Base-by-base conservation (phyloP, 768 basidiomycete genomes). In the Suillus placidus region DNA sequence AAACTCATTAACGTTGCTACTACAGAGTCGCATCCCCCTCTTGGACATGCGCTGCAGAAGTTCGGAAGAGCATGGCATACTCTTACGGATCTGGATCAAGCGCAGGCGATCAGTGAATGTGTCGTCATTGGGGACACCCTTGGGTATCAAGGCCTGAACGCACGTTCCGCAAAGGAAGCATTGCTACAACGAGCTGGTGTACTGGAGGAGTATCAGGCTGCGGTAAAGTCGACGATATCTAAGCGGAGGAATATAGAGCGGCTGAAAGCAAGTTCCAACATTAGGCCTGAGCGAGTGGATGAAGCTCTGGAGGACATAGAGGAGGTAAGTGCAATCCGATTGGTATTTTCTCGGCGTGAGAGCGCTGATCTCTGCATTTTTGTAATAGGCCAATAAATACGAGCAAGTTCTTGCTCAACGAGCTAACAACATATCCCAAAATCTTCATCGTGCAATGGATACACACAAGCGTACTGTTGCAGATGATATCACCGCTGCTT, bases 131-230 rank as follows among this genome's bases (percentile, higher is more conserved):
- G 95, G n/a, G 97, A 99, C 77, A 91, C 94, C 0, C 81, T 99
- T 61, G 95, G 95, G 2, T 99, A 99, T 77, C 96, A 99, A 77
- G 93, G 95, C 23, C 84, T 96, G 80, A 99, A 99, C 72, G 95
- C 97, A n/a, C 86, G 92, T 54, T 94, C 96, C 23, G 97, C 97
- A 2, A 98, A 97, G 76, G 95, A 97, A 76, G 96, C 97, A 0
- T 79, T 99, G 10, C 85, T 88, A 62, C 94, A 95, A 82, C 89
- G 97, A 12, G 93, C 94, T 0, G 87, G 87, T 9, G 94, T 97
- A 12, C 80, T 98, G 66, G 97, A 99, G 73, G 97, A 99, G 76
- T 94, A 96, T 65, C 95, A 97, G 67, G 83, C 89, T 10, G 96
- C 97, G 2, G 94, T 94, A 30, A 99, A 98, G 75, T 87, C 88